Conservation (phyloP, 345 rosid species). For the Trapa incisa region DNA sequence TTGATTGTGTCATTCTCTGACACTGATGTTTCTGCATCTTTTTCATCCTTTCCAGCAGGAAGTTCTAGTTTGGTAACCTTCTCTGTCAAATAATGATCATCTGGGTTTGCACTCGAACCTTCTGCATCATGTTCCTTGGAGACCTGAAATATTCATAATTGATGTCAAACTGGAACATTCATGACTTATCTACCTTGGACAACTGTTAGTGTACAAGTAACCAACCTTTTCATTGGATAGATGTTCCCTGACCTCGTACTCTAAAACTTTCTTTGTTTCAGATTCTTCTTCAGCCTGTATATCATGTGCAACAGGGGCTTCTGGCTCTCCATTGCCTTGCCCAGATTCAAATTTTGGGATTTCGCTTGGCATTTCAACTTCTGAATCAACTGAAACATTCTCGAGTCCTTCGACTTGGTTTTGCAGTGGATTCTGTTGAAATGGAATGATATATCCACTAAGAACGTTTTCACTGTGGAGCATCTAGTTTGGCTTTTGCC, state of each 20-base stretch:
- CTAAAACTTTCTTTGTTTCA: neutral
- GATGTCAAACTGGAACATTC: too few relatives aligned
- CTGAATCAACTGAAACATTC: neutral
- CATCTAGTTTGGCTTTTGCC: too few relatives aligned
- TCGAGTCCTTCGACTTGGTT: neutral
- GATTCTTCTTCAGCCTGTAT: neutral
- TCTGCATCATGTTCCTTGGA: neutral
- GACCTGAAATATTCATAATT: too few relatives aligned
- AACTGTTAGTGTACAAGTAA: too few relatives aligned
- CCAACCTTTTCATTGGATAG: neutral
- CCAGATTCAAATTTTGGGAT: neutral
- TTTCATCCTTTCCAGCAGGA: constrained; percentile 5
- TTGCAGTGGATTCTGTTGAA: neutral
- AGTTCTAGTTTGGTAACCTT: neutral
- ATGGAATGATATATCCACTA: neutral
- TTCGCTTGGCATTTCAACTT: neutral
- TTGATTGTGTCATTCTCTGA: neutral
- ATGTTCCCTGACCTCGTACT: neutral
- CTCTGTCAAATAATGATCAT: neutral
- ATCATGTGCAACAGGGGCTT: too few relatives aligned
- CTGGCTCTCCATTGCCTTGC: neutral
- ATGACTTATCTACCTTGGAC: too few relatives aligned
- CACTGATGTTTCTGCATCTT: neutral
- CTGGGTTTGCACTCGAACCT: neutral
- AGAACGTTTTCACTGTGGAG: neutral